phyloP scores from a whole-genome alignment of 768 basidiomycete genomes.

The Amanita pseudoporphyria region DNA sequence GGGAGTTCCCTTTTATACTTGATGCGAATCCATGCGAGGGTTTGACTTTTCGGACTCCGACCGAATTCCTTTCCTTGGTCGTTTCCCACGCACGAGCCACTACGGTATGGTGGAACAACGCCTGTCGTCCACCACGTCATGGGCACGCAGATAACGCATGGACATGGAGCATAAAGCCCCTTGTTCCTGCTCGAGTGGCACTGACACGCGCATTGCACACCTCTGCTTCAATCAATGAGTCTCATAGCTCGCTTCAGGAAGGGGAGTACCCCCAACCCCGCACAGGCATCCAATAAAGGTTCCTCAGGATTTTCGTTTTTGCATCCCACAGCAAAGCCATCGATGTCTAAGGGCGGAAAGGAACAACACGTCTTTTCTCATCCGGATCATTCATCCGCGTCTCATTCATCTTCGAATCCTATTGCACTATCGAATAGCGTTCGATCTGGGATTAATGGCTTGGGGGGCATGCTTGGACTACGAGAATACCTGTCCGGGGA shows the following conservation, averaged over 20 bases:
- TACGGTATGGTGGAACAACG: background rate
- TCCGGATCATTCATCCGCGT: background rate
- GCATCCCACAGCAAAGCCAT: constrained; percentile 17
- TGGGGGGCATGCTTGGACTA: constrained; percentile 1
- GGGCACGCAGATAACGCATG: constrained; percentile 87
- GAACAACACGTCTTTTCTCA: background rate
- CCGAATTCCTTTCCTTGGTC: constrained; percentile 13
- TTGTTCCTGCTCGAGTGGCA: constrained; percentile 79
- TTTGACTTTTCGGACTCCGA: constrained; percentile 38
- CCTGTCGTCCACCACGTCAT: constrained; percentile 84
- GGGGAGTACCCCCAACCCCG: background rate
- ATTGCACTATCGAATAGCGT: constrained; percentile 9
- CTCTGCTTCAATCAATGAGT: background rate
- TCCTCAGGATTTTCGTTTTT: constrained; percentile 11
- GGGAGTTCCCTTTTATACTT: constrained; percentile 41
- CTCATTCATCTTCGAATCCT: constrained; percentile 6
- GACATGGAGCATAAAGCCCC: constrained; percentile 83
- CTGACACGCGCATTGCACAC: constrained; percentile 35
- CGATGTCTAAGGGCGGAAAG: constrained; percentile 3
- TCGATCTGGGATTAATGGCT: constrained; percentile 6
- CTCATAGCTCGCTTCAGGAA: constrained; percentile 9
- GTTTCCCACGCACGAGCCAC: constrained; percentile 37
- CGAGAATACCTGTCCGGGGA: constrained; percentile 19
- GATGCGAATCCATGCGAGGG: constrained; percentile 31
- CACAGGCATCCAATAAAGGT: constrained; percentile 10